phyloP scores from a whole-genome alignment of 148 eudicot species.

The Chenopodium formosanum region DNA sequence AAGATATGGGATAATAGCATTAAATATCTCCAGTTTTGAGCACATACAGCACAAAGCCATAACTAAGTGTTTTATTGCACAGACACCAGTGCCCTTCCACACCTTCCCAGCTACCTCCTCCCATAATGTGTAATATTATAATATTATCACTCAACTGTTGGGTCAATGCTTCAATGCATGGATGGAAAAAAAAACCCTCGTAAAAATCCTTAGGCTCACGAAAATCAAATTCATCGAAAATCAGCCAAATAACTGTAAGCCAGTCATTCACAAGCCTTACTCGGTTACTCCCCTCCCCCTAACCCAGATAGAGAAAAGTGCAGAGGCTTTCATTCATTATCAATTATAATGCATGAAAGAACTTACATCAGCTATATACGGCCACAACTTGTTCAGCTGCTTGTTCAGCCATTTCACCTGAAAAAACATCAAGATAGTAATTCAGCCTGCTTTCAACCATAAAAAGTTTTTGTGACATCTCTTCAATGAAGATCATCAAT shows the following conservation, averaged over 20 bases:
- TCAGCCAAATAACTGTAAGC: neutral
- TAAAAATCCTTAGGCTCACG: neutral
- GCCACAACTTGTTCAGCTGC: constrained; percentile 86
- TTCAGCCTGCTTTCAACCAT: neutral
- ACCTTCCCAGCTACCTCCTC: neutral
- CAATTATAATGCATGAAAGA: constrained; percentile 3
- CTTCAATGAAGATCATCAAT: neutral
- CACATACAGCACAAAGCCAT: too few species aligned
- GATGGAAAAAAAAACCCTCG: neutral
- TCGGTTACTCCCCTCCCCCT: neutral
- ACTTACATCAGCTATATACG: constrained; percentile 93
- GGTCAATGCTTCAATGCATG: neutral
- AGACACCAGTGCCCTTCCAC: neutral
- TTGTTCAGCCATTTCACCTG: constrained; percentile 97
- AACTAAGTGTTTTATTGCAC: too few species aligned
- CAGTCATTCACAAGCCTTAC: neutral
- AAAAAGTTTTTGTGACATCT: neutral
- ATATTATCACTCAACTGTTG: neutral
- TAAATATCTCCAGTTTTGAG: too few species aligned
- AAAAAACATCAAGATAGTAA: constrained; percentile 20
- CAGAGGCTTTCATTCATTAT: neutral
- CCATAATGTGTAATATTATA: neutral
- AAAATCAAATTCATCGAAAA: neutral
- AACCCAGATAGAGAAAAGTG: neutral
- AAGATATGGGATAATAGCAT: too few species aligned